These are phyloP conservation scores for Phytophthora crassamura DNA, from an alignment of 352 stramenopile species.

Conservation along the genomic window DNA sequence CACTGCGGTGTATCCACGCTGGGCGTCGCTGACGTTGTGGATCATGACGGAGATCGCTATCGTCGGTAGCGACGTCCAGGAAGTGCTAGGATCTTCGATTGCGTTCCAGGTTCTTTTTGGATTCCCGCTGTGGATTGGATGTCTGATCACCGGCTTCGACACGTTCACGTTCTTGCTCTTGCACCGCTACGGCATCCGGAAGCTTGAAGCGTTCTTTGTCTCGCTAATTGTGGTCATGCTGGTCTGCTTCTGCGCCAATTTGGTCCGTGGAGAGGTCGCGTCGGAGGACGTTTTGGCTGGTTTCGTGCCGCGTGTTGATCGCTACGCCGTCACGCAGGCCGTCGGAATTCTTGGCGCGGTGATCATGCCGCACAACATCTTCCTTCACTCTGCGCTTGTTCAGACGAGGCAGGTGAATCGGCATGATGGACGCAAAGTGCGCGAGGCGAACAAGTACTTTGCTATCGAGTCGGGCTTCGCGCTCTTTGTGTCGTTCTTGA, in stretches of 20 bases:
- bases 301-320: slow-evolving; percentile 81
- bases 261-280: slow-evolving; percentile 82
- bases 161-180: slow-evolving; percentile 96
- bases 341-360: slow-evolving; percentile 95
- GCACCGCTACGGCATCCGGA: slow-evolving; percentile 92
- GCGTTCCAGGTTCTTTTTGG: slow-evolving; percentile 92
- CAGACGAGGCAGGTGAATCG: slow-evolving; percentile 68
- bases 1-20: slow-evolving; percentile 78
- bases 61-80: slow-evolving; percentile 92
- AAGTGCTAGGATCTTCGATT: slow-evolving; percentile 93
- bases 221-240: slow-evolving; percentile 94
- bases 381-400: slow-evolving; percentile 94
- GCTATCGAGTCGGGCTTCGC: slow-evolving; percentile 92
- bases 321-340: slow-evolving; percentile 81
- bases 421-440: slow-evolving; percentile 64
- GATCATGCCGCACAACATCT: slow-evolving; percentile 98
- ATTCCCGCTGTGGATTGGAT: slow-evolving; percentile 91
- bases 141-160: slow-evolving; percentile 88
- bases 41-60: slow-evolving; percentile 95
- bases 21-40: slow-evolving; percentile 83
- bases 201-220: slow-evolving; percentile 95
- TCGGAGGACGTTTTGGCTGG: slow-evolving; percentile 70
- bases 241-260: slow-evolving; percentile 94
- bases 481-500: slow-evolving; percentile 94
- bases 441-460: slow-evolving; percentile 94